These are phyloP conservation scores for Cubamyces lactineus DNA, from an alignment of 768 basidiomycete genomes.

Conservation along the genomic window DNA sequence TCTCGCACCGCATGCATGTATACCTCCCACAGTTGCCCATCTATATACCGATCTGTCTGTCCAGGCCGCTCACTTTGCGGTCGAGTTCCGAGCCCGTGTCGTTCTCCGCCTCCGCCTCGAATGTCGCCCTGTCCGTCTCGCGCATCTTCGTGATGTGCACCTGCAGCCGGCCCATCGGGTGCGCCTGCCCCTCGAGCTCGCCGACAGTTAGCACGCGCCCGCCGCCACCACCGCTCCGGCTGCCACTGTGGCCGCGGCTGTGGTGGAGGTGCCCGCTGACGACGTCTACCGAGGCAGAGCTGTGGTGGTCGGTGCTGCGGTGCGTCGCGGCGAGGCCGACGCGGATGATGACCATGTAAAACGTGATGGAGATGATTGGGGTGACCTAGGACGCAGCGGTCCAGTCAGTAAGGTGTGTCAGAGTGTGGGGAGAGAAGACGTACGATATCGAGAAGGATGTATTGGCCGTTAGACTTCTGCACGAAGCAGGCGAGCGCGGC, in stretches of 20 bases:
- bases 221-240: background rate
- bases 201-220: slow-evolving; percentile 9
- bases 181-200: slow-evolving; percentile 11
- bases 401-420: no score
- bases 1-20: background rate
- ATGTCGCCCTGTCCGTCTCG: slow-evolving; percentile 10
- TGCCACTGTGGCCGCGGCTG: background rate
- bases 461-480: slow-evolving; percentile 24
- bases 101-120: background rate
- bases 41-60: background rate
- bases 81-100: slow-evolving; percentile 3
- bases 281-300: background rate
- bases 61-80: slow-evolving; percentile 1
- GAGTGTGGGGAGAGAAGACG: background rate
- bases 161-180: slow-evolving; percentile 11
- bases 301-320: slow-evolving; percentile 1
- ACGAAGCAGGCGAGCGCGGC: slow-evolving; percentile 32
- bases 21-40: background rate
- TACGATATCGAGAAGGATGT: slow-evolving; percentile 33
- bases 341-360: slow-evolving; percentile 34
- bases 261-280: background rate
- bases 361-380: slow-evolving; percentile 33
- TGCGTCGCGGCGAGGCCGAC: slow-evolving; percentile 19
- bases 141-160: slow-evolving; percentile 18
- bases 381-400: slow-evolving; percentile 19